These are phyloP conservation scores for Metschnikowia arizonensis DNA, from an alignment of 805 yeast genomes.

Conservation along the genomic window DNA sequence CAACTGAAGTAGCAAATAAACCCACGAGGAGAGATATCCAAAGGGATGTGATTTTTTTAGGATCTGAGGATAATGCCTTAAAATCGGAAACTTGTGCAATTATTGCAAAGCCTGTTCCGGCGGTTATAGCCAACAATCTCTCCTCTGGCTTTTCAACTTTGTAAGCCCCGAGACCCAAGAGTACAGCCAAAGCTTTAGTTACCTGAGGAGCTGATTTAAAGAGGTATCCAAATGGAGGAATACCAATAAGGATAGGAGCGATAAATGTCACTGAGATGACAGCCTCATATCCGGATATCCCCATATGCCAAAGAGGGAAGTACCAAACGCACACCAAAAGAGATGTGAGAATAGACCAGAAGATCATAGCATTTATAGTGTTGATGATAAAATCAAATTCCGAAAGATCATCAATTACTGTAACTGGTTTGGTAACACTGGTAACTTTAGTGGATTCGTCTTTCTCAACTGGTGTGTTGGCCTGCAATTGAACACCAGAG, in stretches of 20 bases:
- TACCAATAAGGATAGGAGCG: constrained; percentile 53
- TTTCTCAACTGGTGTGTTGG: neutral
- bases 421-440: constrained; percentile 2
- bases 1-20: constrained; percentile 63
- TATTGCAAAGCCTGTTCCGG: constrained; percentile 62
- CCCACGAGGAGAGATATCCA: constrained; percentile 65
- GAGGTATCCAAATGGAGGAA: constrained; percentile 30
- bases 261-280: constrained; percentile 49
- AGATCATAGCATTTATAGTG: constrained; percentile 63
- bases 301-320: constrained; percentile 98
- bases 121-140: constrained; percentile 60
- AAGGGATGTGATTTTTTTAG: constrained; percentile 39
- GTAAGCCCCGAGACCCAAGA: constrained; percentile 75
- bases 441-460: neutral
- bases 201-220: constrained; percentile 47
- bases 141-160: constrained; percentile 61
- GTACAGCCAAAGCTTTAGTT: constrained; percentile 50
- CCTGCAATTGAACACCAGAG: constrained; percentile 6
- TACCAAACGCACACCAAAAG: constrained; percentile 89
- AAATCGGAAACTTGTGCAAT: constrained; percentile 58
- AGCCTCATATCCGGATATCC: constrained; percentile 91
- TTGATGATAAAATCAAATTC: constrained; percentile 40
- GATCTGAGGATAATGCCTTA: constrained; percentile 27
- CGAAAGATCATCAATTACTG: constrained; percentile 29
- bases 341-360: constrained; percentile 83